Evolutionary conservation across 169 alveolate species (phyloP), one percentile per base, ranked within the genome.

Genomic region (Babesia divergens): DNA sequence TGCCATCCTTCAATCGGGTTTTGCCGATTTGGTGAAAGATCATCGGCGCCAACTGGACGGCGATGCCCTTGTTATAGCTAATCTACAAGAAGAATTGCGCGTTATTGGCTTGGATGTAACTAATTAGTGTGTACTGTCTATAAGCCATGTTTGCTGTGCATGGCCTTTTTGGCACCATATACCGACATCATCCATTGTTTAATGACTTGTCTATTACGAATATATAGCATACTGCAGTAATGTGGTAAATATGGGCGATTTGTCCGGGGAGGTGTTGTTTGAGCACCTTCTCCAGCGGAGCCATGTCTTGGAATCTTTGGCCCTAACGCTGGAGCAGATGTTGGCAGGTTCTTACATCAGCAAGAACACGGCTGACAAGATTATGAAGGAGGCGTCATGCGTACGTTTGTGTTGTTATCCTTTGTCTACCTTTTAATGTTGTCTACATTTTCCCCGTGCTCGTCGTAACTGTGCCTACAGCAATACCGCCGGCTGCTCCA

Each of bases 311-410:
- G 80, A 70, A 60, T 70, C 88, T 22, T 72, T 80, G 31, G 28
- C 22, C 26, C 80, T 32, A 42, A 80, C 88, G 14, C 64, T 80
- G 64, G 69, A 51, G 42, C 68, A 80, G 38, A 80, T 80, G 88
- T 58, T 80, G n/a, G 84, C 49, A 20, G 80, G 80, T 11, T 80
- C 74, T 13, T 80, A 64, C 70, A 70, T 80, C 51, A 42, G 80
- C 47, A 80, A 70, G 59, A 51, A 42, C 28, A 60, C 65, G 28
- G 71, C 83, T 0, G 74, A 64, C 35, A 18, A 14, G 42, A 68
- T 80, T 13, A 29, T 68, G 44, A 28, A 35, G 35, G 88, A 80
- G 31, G 88, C 88, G 11, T 11, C 72, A 16, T 44, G 34, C 16
- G 88, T 80, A 59, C 7, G 59, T 43, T 34, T 60, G 9, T 22